Base-by-base conservation (phyloP, 176 grass and related monocot species). In the Stipa capillata region DNA sequence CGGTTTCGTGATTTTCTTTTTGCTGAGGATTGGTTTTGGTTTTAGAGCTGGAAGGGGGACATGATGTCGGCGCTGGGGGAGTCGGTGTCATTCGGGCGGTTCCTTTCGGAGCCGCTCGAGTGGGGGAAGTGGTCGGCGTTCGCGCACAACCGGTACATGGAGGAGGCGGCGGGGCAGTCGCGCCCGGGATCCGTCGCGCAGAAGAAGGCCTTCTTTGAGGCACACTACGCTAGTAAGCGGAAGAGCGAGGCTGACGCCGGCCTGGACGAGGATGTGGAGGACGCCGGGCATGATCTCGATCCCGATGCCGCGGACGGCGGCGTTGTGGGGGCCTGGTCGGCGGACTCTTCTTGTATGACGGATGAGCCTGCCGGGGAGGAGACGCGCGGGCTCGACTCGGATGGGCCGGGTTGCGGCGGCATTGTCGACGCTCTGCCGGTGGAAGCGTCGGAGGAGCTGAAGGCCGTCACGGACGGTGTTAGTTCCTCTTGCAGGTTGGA, bases 131-230 rank as follows among this genome's bases (percentile, higher is more conserved):
- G 87, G 76, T 97, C 93, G 7, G 83, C 90, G 14, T 97, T 97
- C 74, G 41, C 57, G 31, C 85, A 93, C 73, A 90, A 90, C 61
- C 85, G 84, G 14, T 89, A 93, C 88, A 52, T 89, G 63, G 93
- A 97, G n/a, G 90, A 97, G 44, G 90, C 83, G 0, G 80, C 87
- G 18, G 43, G 23, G 16, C 89, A 97, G 66, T 86, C 93, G 15
- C 60, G 66, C 17, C 88, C 88, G 2, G 93, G 93, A 1, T 85
- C 85, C 12, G 93, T 97, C 37, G 93, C 93, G 7, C 80, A 77
- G 83, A 97, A 93, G 80, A 91, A 91, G 77, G 93, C 93, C 0
- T 79, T 90, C 72, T 93, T 97, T 75, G 90, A 97, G 67, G 93
- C 88, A 29, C 79, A 71, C 52, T 97, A 97, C 80, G 89, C 72